phyloP scores from a whole-genome alignment of 1,284 basidiomycete genomes.

The Athelia psychrophila region DNA sequence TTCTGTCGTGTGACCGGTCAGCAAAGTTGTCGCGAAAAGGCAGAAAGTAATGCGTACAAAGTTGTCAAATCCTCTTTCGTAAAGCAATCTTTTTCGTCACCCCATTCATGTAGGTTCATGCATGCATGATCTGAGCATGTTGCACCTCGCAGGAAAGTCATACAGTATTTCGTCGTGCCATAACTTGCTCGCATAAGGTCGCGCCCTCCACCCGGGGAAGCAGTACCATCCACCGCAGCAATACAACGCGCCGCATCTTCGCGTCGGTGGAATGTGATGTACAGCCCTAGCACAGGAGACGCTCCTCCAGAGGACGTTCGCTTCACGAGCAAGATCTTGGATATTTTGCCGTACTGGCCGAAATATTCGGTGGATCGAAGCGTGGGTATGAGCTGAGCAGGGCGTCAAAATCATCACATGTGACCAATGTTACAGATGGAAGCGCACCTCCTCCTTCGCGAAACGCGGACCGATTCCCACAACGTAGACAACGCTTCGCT shows the following conservation, averaged over 20 bases:
- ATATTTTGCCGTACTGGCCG: conserved; percentile 98
- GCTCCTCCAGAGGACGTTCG: conserved; percentile 75
- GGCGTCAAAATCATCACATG: conserved; percentile 13
- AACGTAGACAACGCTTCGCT: conserved; percentile 96
- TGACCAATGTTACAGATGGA: conserved; percentile 3
- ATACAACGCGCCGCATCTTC: conserved; percentile 97
- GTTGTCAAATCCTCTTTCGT: conserved; percentile 91
- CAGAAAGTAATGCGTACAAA: conserved; percentile 51
- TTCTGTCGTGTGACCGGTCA: conserved; percentile 42
- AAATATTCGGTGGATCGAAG: conserved; percentile 97
- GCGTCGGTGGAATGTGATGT: conserved; percentile 93
- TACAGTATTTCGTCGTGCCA: conserved; percentile 98
- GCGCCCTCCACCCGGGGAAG: conserved; percentile 77
- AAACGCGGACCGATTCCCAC: conserved; percentile 88
- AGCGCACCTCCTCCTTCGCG: conserved; percentile 90
- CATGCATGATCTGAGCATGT: conserved; percentile 89
- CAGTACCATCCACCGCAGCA: conserved; percentile 87
- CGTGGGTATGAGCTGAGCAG: conserved; percentile 81
- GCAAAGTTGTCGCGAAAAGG: conserved; percentile 6
- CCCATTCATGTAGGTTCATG: conserved; percentile 97
- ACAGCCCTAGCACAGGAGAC: conserved; percentile 85
- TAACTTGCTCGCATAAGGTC: conserved; percentile 90
- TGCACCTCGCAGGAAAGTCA: conserved; percentile 87
- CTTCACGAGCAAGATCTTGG: conserved; percentile 93
- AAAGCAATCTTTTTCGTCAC: conserved; percentile 96